Conservation (phyloP, 768 basidiomycete species). For the Tylopilus subfusipes region DNA sequence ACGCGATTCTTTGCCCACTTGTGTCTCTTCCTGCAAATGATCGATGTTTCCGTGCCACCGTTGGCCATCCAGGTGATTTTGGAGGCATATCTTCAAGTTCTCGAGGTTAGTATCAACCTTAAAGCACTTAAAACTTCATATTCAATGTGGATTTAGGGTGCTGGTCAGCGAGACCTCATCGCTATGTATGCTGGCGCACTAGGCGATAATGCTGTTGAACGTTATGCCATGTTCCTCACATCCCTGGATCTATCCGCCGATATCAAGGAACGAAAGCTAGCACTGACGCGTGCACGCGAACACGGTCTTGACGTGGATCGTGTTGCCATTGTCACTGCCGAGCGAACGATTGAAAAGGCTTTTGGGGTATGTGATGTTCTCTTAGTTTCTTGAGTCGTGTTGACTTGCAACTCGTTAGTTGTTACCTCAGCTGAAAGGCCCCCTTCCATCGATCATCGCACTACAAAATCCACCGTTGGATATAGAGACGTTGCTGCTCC, state of each 20-base stretch:
- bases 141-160: slow-evolving; percentile 40
- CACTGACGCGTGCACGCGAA: slow-evolving; percentile 72
- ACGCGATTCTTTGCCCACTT: slow-evolving; percentile 93
- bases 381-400: slow-evolving; percentile 5
- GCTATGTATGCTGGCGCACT: slow-evolving; percentile 92
- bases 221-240: slow-evolving; percentile 87
- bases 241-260: slow-evolving; percentile 66
- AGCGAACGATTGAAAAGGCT: slow-evolving; percentile 67
- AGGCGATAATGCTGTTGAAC: slow-evolving; percentile 86
- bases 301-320: slow-evolving; percentile 80
- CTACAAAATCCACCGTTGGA: slow-evolving; percentile 55
- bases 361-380: slow-evolving; percentile 47
- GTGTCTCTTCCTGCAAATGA: slow-evolving; percentile 82
- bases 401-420: slow-evolving; percentile 34
- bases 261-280: slow-evolving; percentile 58
- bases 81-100: slow-evolving; percentile 82
- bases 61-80: slow-evolving; percentile 76
- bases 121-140: not conserved
- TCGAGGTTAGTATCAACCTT: slow-evolving; percentile 55
- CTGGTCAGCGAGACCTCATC: slow-evolving; percentile 80
- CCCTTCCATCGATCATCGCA: slow-evolving; percentile 58
- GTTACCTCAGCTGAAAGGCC: slow-evolving; percentile 51
- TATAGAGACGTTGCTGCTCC: slow-evolving; percentile 62
- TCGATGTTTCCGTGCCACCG: slow-evolving; percentile 70
- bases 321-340: slow-evolving; percentile 79